Conservation (phyloP, 345 rosid genomes). For the Gossypium arboreum region DNA sequence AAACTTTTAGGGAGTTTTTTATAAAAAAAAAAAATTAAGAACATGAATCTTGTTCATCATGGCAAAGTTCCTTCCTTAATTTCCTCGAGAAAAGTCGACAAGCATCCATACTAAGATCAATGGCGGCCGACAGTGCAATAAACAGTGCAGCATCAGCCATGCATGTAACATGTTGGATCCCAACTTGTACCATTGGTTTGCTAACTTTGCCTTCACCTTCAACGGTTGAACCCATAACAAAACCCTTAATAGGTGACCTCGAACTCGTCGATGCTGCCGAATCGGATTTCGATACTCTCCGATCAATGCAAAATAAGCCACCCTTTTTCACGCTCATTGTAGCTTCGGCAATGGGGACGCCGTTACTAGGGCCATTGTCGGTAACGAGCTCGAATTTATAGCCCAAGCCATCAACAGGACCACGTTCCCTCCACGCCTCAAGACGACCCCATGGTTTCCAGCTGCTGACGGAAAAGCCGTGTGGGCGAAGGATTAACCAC, state of each 20-base stretch:
- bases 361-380: constrained; percentile 48
- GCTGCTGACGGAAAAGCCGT: constrained; percentile 65
- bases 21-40: constrained; percentile 16
- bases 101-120: constrained; percentile 89
- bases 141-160: constrained; percentile 88
- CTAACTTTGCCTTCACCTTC: constrained; percentile 90
- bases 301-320: constrained; percentile 72
- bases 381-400: constrained; percentile 87
- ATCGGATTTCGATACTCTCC: constrained; percentile 31
- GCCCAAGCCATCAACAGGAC: constrained; percentile 73
- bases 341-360: constrained; percentile 68
- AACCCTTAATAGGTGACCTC: constrained; percentile 72
- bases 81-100: constrained; percentile 74
- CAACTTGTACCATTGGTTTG: constrained; percentile 76
- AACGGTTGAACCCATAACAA: constrained; percentile 80
- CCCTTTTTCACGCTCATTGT: constrained; percentile 70
- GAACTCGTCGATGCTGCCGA: constrained; percentile 29
- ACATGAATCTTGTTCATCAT: constrained; percentile 51
- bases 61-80: constrained; percentile 85
- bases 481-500: constrained; percentile 85
- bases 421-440: constrained; percentile 92
- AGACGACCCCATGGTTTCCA: constrained; percentile 99
- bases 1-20: background rate
- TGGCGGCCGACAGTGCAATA: constrained; percentile 84
- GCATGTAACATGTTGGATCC: constrained; percentile 81